Conservation (phyloP, 2,329 filamentous ascomycete genomes). For the Cryphonectria nitschkei region DNA sequence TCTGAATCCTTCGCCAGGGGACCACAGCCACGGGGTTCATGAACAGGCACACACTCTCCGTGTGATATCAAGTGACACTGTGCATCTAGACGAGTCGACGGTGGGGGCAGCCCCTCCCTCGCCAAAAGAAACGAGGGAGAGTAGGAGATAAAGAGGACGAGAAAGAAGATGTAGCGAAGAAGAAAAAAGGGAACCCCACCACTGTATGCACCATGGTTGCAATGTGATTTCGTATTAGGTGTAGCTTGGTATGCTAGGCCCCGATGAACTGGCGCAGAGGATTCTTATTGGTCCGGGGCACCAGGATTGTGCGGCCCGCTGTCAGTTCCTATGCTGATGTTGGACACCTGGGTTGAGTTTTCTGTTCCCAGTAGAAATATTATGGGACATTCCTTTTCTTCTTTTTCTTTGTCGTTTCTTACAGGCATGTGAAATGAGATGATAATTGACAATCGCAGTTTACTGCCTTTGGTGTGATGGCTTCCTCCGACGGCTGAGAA, state of each 20-base stretch:
- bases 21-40: neutral
- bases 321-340: neutral
- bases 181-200: neutral
- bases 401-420: neutral
- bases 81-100: neutral
- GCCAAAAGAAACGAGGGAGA: neutral
- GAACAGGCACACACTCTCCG: neutral
- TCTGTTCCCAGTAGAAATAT: neutral
- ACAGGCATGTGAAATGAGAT: neutral
- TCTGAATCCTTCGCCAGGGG: neutral
- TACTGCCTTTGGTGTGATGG: neutral
- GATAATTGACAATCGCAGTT: neutral
- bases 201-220: neutral
- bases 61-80: neutral
- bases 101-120: neutral
- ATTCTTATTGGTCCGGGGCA: neutral
- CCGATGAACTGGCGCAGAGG: neutral
- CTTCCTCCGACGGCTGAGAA: neutral
- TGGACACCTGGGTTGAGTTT: neutral
- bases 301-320: slow-evolving; percentile 5
- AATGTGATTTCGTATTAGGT: neutral
- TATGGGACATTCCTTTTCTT: neutral
- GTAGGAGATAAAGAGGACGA: no score
- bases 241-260: neutral
- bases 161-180: neutral